phyloP scores from a whole-genome alignment of 192 early-diverging fungal genomes.

The Rhizophagus prolifer region DNA sequence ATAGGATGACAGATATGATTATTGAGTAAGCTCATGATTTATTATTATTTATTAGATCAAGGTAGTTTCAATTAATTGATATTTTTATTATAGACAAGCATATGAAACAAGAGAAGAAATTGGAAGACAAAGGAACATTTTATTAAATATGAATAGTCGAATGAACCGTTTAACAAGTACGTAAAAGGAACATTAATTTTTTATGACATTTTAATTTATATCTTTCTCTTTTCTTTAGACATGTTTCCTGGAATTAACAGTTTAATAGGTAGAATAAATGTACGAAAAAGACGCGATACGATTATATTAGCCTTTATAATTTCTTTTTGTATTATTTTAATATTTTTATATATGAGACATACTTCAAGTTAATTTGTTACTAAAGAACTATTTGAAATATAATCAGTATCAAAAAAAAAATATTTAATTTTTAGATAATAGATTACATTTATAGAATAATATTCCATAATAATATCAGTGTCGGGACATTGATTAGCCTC shows the following conservation, averaged over 20 bases:
- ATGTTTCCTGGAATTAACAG: constrained; percentile 68
- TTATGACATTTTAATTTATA: background rate
- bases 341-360: constrained; percentile 25
- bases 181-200: background rate
- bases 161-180: constrained; percentile 58
- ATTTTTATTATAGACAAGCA: constrained; percentile 60
- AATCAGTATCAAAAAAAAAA: too few relatives aligned
- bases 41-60: background rate
- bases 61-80: background rate
- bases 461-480: too few relatives aligned
- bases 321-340: constrained; percentile 51
- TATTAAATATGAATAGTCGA: constrained; percentile 55
- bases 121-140: constrained; percentile 56
- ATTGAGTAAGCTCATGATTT: constrained; percentile 60
- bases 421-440: too few relatives aligned
- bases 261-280: constrained; percentile 67
- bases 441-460: too few relatives aligned
- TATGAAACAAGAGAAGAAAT: constrained; percentile 67
- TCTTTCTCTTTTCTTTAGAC: constrained; percentile 1
- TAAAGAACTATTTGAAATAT: too few relatives aligned
- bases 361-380: background rate
- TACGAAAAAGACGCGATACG: constrained; percentile 64
- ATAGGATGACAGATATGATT: constrained; percentile 74
- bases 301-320: constrained; percentile 73
- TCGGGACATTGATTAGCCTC: too few relatives aligned